These are phyloP conservation scores for Backusella tuberculispora DNA, from an alignment of 192 early-diverging fungal genomes.

Conservation along the genomic window DNA sequence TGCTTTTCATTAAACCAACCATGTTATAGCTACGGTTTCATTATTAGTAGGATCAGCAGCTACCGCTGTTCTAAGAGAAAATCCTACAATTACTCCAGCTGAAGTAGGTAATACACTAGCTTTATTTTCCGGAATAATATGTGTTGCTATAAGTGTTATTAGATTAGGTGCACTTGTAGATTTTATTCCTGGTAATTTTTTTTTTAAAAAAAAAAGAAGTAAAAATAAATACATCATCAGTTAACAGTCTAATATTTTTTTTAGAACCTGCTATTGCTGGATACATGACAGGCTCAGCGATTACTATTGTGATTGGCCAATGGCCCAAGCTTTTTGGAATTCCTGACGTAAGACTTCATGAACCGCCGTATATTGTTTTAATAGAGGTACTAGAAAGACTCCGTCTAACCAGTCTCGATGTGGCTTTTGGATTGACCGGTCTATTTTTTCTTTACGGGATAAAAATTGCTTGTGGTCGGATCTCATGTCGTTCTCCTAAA, in stretches of 20 bases:
- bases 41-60: constrained; percentile 72
- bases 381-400: constrained; percentile 55
- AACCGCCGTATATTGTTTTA: constrained; percentile 72
- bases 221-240: background rate
- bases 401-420: constrained; percentile 53
- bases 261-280: constrained; percentile 80
- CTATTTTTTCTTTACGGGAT: constrained; percentile 46
- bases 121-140: constrained; percentile 74
- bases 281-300: constrained; percentile 84
- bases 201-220: background rate
- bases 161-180: constrained; percentile 88
- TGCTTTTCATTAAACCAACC: constrained; percentile 21
- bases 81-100: constrained; percentile 39
- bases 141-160: constrained; percentile 75
- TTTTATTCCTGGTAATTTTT: constrained; percentile 79
- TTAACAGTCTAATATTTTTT: background rate
- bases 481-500: constrained; percentile 27
- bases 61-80: constrained; percentile 32
- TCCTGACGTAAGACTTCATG: constrained; percentile 74
- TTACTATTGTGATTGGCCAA: constrained; percentile 79
- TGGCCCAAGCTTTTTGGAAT: constrained; percentile 84
- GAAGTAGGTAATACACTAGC: constrained; percentile 67
- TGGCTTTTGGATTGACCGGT: constrained; percentile 58
- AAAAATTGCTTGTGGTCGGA: constrained; percentile 21
- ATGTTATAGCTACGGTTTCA: constrained; percentile 67